A percentile compares a stretch with the other conserved stretches of the same genome.
These are phyloP conservation scores for Withania somnifera DNA, from an alignment of 305 asterid genomes.

Conservation along the genomic window DNA sequence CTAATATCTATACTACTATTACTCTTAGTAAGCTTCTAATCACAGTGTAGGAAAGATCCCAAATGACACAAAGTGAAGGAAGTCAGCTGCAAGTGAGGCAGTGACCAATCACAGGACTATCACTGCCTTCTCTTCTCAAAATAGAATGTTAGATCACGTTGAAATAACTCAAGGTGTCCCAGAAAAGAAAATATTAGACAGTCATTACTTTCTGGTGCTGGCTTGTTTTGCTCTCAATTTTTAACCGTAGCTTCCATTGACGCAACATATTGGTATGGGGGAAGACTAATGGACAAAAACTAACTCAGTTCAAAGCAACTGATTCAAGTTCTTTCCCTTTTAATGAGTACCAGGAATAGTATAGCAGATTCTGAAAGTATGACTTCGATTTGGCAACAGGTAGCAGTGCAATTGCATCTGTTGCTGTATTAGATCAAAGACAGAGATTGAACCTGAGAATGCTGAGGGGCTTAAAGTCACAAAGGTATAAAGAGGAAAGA, in stretches of 20 bases:
- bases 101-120: conserved; percentile 54
- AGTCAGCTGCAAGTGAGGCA: conserved; percentile 79
- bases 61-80: conserved; percentile 52
- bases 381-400: conserved; percentile 64
- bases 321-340: conserved; percentile 49
- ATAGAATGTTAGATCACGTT: conserved; percentile 36
- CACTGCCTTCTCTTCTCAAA: conserved; percentile 62
- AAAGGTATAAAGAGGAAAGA: conserved; percentile 25
- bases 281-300: conserved; percentile 47
- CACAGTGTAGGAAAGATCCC: conserved; percentile 39
- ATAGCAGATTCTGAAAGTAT: conserved; percentile 73
- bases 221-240: conserved; percentile 44
- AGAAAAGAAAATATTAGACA: conserved; percentile 38
- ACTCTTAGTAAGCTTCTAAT: conserved; percentile 41
- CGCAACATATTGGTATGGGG: conserved; percentile 66
- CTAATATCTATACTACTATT: conserved; percentile 58
- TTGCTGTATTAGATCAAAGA: conserved; percentile 38
- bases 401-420: conserved; percentile 37
- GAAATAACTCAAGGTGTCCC: conserved; percentile 28
- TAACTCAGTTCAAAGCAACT: conserved; percentile 39
- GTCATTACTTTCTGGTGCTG: conserved; percentile 54
- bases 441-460: conserved; percentile 43
- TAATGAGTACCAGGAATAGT: conserved; percentile 65
- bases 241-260: conserved; percentile 38
- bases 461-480: conserved; percentile 16